Percentiles rank a stretch among this genome's conserved stretches.
phyloP scores from a whole-genome alignment of 208 protist species.

The Leishmania arabica region DNA sequence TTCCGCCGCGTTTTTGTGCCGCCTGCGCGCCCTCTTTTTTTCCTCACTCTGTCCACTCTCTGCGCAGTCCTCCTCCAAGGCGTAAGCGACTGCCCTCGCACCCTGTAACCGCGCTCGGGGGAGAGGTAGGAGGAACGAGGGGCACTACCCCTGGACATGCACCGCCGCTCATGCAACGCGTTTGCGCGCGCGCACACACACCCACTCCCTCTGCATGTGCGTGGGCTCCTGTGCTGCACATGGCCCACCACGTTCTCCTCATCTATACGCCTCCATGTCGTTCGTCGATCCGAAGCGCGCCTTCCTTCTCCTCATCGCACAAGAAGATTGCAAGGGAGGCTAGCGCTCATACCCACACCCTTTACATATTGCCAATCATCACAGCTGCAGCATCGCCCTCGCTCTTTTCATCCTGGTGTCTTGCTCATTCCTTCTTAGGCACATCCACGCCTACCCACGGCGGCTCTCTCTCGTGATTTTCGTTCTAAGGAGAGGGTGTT shows the following conservation, averaged over 20 bases:
- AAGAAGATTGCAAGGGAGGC: not conserved
- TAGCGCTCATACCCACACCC: not conserved
- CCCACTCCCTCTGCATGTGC: not conserved
- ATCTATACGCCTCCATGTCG: not conserved
- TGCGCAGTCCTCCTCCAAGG: not conserved
- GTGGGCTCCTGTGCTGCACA: not conserved
- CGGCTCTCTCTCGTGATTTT: not conserved
- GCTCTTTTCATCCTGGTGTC: not conserved
- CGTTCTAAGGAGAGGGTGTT: not conserved
- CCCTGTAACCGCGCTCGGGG: not conserved
- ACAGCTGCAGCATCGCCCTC: not conserved
- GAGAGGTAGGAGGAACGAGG: not conserved
- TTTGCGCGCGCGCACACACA: not conserved
- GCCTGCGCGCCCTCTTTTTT: not conserved
- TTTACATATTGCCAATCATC: not conserved
- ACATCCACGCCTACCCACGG: not conserved
- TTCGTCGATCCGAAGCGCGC: not conserved
- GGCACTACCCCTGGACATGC: not conserved
- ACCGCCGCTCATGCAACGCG: not conserved
- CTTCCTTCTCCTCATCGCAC: not conserved
- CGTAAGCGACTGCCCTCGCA: not conserved
- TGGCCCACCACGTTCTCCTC: not conserved
- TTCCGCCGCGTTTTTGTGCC: not conserved
- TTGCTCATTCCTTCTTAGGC: not conserved
- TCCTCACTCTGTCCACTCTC: not conserved